A percentile compares a stretch with the other conserved stretches of the same genome.
Evolutionary conservation across 768 basidiomycete genomes (phyloP).

Genomic region (Xerocomus spinulosus): DNA sequence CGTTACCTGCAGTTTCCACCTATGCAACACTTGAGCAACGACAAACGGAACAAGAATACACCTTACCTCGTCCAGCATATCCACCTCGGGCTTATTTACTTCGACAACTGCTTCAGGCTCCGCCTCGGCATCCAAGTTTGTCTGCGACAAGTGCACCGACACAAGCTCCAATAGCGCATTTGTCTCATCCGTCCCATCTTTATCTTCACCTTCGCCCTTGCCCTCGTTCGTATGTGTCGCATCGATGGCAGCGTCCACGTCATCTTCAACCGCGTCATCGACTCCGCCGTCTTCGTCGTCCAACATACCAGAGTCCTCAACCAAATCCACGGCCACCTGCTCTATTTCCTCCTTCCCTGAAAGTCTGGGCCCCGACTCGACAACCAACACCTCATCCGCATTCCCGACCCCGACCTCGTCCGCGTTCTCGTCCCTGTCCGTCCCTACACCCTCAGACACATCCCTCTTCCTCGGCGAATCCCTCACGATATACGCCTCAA

Average conservation of each 20-base stretch:
- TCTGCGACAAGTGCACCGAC: constrained; percentile 19
- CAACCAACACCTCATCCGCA: no score
- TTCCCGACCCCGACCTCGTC: background rate
- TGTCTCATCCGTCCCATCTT: constrained; percentile 7
- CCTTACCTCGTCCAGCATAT: constrained; percentile 11
- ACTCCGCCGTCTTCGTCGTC: background rate
- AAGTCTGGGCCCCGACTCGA: no score
- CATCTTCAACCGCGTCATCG: background rate
- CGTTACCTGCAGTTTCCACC: background rate
- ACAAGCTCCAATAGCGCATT: constrained; percentile 23
- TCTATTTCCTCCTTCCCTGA: no score
- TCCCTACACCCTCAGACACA: background rate
- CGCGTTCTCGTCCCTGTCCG: background rate
- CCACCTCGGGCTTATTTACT: background rate
- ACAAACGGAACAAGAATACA: background rate
- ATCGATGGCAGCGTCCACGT: background rate
- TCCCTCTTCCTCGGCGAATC: background rate
- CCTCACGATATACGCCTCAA: constrained; percentile 19
- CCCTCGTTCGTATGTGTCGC: background rate
- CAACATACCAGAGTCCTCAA: background rate
- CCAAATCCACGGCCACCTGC: background rate
- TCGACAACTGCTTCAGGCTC: background rate
- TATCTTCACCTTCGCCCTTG: background rate
- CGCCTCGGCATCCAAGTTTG: background rate
- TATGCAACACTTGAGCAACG: constrained; percentile 5